Base-by-base conservation (phyloP, 495 filamentous ascomycete genomes). In the Chaetomium tenue region DNA sequence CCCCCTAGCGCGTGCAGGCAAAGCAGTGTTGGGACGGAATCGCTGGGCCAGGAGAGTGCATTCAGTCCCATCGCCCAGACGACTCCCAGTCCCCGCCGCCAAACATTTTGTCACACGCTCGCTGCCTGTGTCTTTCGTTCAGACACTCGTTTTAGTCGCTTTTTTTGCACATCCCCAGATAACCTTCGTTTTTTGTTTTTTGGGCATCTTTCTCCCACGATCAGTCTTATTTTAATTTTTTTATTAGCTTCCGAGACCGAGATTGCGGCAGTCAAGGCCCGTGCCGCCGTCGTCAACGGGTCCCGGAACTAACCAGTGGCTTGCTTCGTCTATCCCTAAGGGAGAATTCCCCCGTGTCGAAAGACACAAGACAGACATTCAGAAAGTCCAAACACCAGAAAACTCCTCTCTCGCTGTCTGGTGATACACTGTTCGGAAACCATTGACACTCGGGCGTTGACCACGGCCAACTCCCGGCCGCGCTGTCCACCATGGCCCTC, bases 401-500 rank as follows among this genome's bases (percentile, higher is more conserved):
- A 52, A 53, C 30, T 25, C 20, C 5, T 22, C 5, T 13, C 13
- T 13, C 3, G 25, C 25, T 8, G 1, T 59, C 47, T 39, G 16
- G n/a, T 51, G 28, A 40, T 39, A 40, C 5, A 12, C 30, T 15
- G 18, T 42, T 42, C 16, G 25, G 9, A 16, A 22, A 37, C 46
- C 46, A 50, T 50, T 50, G 39, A 58, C 30, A 40, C 59, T 11
- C 15, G n/a, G 39, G 37, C 20, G 40, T 50, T 61, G 48, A 66
- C 46, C 57, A 65, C 62, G 33, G 68, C 66, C 68, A 57, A 56
- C 59, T 69, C 42, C 63, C 61, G 67, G 63, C 62, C 62, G 57
- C 63, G 65, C 59, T 64, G 46, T 39, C 65, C 72, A 75, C 65
- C 70, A 81, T 81, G 79, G 70, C 80, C 61, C 74, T 78, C 66